Evolutionary conservation across 306 rosid genomes (phyloP).

Genomic region (Casuarina glauca): DNA sequence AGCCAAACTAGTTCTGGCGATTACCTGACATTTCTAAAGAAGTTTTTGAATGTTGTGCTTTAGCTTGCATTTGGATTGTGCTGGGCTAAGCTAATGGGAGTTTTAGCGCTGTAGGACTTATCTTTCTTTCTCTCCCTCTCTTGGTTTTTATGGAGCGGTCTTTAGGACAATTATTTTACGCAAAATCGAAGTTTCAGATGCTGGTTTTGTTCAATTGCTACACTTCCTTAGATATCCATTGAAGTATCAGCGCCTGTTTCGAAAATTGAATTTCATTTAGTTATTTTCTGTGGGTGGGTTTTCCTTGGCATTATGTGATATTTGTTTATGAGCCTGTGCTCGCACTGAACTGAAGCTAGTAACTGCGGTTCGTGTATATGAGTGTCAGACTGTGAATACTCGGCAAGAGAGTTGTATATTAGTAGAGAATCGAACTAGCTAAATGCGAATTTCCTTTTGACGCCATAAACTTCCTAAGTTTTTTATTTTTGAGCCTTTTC

Average conservation of each 20-base stretch:
- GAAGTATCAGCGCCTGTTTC: background rate
- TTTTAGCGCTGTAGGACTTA: background rate
- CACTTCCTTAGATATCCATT: background rate
- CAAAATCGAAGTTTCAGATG: background rate
- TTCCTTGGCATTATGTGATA: background rate
- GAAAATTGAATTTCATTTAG: background rate
- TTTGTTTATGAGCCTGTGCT: background rate
- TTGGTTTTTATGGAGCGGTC: background rate
- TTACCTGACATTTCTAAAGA: background rate
- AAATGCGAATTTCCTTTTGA: background rate
- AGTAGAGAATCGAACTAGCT: background rate
- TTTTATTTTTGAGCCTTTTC: background rate
- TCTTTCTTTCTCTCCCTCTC: too few species aligned
- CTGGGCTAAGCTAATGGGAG: background rate
- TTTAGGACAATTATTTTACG: background rate
- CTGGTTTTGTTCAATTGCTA: slow-evolving; percentile 5
- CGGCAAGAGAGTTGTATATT: background rate
- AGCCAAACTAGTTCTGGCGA: background rate
- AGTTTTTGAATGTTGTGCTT: background rate
- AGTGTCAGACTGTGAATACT: background rate
- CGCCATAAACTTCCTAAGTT: background rate
- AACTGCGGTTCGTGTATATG: too few species aligned
- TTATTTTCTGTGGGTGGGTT: background rate
- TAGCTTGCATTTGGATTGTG: background rate
- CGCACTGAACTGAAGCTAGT: background rate